Conservation (phyloP, 163 green algal genomes). For the Chloroidium sp. region DNA sequence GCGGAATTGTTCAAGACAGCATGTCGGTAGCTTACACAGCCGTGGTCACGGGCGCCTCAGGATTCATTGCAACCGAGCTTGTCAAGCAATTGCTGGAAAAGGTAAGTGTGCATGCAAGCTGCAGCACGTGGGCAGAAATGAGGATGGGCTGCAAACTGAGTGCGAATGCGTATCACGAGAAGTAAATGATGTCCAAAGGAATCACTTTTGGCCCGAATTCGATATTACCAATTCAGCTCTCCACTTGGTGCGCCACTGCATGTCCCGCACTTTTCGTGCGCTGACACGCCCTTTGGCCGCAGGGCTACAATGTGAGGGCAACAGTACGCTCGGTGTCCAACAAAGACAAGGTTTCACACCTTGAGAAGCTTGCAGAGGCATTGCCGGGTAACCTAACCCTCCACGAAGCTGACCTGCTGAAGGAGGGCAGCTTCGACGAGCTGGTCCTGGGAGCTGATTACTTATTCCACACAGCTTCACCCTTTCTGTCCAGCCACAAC, state of each 20-base stretch:
- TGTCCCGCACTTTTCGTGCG: too few relatives aligned
- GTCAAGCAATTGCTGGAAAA: slow-evolving; percentile 54
- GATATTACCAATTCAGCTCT: too few relatives aligned
- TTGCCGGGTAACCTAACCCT: slow-evolving; percentile 30
- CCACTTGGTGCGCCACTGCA: too few relatives aligned
- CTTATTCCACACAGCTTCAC: slow-evolving; percentile 67
- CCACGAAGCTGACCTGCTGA: slow-evolving; percentile 45
- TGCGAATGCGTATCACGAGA: too few relatives aligned
- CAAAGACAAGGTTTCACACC: slow-evolving; percentile 17
- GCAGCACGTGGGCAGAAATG: too few relatives aligned
- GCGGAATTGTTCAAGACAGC: too few relatives aligned
- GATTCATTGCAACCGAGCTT: slow-evolving; percentile 58
- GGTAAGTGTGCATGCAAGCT: not conserved
- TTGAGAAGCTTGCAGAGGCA: slow-evolving; percentile 23
- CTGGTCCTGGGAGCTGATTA: slow-evolving; percentile 37
- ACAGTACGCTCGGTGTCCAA: slow-evolving; percentile 41
- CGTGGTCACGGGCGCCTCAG: slow-evolving; percentile 49
- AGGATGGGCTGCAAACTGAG: too few relatives aligned
- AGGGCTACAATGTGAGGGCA: slow-evolving; percentile 45
- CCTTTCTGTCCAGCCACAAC: not conserved
- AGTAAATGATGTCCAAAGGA: too few relatives aligned
- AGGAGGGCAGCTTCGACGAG: slow-evolving; percentile 40
- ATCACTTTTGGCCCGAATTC: too few relatives aligned
- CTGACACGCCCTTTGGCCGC: not conserved
- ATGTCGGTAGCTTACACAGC: slow-evolving; percentile 2